These are phyloP conservation scores for Globisporangium irregulare DNA, from an alignment of 352 stramenopile species.

Conservation along the genomic window DNA sequence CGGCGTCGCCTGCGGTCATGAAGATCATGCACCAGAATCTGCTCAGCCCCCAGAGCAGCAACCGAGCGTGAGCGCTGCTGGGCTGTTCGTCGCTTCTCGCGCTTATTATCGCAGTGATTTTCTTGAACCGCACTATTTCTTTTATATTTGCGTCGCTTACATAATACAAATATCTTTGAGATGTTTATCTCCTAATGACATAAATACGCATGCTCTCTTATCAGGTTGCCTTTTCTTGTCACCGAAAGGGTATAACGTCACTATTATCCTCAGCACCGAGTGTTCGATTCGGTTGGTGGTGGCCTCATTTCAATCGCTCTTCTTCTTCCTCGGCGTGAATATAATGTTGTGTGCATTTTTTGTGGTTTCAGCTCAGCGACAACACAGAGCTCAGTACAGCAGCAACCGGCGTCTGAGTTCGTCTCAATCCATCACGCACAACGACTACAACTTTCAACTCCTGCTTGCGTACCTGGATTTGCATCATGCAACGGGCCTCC, in stretches of 20 bases:
- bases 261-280: not conserved
- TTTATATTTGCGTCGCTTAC: not conserved
- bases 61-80: not conserved
- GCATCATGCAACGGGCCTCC: not conserved
- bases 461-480: no score
- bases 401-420: not conserved
- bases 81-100: not conserved
- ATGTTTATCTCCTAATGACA: not conserved
- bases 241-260: not conserved
- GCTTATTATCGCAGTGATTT: not conserved
- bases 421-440: not conserved
- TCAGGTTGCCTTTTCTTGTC: not conserved
- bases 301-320: not conserved
- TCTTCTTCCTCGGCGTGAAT: not conserved
- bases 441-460: no score
- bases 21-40: constrained; percentile 34
- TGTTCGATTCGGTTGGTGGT: not conserved
- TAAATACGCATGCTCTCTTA: not conserved
- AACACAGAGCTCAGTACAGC: not conserved
- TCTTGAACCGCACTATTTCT: not conserved
- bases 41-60: constrained; percentile 16
- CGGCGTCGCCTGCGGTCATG: constrained; percentile 18
- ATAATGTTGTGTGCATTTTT: not conserved
- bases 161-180: not conserved
- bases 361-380: not conserved